Percentiles rank a stretch among this genome's conserved stretches.
Conservation (phyloP, 2,329 filamentous ascomycete species). For the Claviceps spartinae region DNA sequence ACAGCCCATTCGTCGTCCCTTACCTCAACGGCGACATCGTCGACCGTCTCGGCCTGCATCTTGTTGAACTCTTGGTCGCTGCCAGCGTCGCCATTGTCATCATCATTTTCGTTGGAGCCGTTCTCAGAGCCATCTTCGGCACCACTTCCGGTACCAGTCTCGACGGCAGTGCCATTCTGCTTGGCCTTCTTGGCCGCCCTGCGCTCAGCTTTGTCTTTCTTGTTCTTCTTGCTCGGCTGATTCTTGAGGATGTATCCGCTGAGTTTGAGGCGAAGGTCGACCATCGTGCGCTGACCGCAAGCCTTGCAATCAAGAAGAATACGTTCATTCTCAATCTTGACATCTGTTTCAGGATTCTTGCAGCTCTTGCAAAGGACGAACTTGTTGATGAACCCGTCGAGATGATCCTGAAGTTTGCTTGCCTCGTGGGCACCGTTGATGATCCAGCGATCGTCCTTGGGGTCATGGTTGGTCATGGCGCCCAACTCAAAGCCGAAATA, state of each 20-base stretch:
- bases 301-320: constrained; percentile 98
- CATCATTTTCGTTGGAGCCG: constrained; percentile 33
- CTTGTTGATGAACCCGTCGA: constrained; percentile 96
- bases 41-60: constrained; percentile 48
- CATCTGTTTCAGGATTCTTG: constrained; percentile 97
- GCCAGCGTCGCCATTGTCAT: constrained; percentile 48
- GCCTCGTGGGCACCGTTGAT: constrained; percentile 98
- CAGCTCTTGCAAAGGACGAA: constrained; percentile 99
- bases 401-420: constrained; percentile 89
- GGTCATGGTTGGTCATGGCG: constrained; percentile 96
- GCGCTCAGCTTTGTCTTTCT: constrained; percentile 89
- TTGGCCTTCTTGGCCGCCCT: constrained; percentile 88
- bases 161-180: constrained; percentile 50
- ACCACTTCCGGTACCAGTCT: constrained; percentile 47
- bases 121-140: constrained; percentile 39
- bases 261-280: constrained; percentile 88
- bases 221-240: constrained; percentile 70
- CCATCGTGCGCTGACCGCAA: constrained; percentile 83
- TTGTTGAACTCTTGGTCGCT: constrained; percentile 90
- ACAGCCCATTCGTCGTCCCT: constrained; percentile 92
- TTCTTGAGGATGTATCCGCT: constrained; percentile 97
- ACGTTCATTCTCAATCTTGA: constrained; percentile 83
- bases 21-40: constrained; percentile 41
- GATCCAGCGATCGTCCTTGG: constrained; percentile 97
- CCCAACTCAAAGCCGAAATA: constrained; percentile 99